Base-by-base conservation (phyloP, 305 asterid species). In the Lippia alba region DNA sequence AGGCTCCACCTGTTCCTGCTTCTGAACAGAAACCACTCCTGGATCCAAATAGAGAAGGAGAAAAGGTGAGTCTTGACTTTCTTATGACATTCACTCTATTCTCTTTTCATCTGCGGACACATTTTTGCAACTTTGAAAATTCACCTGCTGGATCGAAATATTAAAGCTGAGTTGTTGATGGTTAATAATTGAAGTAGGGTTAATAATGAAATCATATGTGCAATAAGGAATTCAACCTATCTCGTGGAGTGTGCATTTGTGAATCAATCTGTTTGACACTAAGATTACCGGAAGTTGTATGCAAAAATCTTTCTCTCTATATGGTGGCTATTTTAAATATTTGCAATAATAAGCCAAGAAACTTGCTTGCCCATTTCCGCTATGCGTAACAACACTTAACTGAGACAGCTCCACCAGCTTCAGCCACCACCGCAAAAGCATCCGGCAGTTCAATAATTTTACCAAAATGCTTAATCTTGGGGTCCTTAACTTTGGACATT, bases 21-120 rank as follows among this genome's bases (percentile, higher is more conserved):
- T 90, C 90, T 72, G 80, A 90, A 76, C 99, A 95, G 78, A 95
- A 90, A 80, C 93, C 96, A 62, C 93, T 92, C 64, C 80, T 93
- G 48, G 98, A 95, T 86, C 96, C 98, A 59, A 87, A 87, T 69
- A 82, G 91, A 79, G 99, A 94, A 89, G 99, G 99, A 62, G 99
- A 95, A 82, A 92, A 95, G 98, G 99, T 95, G 82, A 24, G 30
- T 20, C 24, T 57, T 54, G 24, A 17, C 30, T 69, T 56, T 60
- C 36, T 58, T 15, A 17, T 49, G 33, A 17, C 34, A 44, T 64
- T 41, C 36, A 33, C 12, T 45, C n/a, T 24, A 12, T 24, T 50
- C 24, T 64, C 44, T 30, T 12, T 58, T 58, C n/a, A 7, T 62
- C 30, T 63, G 4, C 44, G 8, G 32, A 62, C 51, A 17, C 9